Conservation (phyloP, 805 yeast genomes). For the Lipomyces japonicus region DNA sequence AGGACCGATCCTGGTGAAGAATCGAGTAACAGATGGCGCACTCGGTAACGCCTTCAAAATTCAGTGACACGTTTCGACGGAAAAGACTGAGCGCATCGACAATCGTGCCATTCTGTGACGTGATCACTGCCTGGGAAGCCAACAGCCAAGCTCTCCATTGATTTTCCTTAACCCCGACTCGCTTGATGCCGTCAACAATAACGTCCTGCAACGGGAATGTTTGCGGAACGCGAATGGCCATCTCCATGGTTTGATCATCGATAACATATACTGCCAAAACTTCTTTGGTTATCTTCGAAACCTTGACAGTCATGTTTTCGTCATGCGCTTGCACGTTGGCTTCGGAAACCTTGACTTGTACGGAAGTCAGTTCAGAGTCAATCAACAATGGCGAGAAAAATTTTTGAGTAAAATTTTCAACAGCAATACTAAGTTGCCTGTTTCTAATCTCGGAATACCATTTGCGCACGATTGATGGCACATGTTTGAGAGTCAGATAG, state of each 20-base stretch:
- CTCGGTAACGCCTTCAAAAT: slow-evolving; percentile 91
- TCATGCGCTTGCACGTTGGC: slow-evolving; percentile 33
- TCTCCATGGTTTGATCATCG: slow-evolving; percentile 83
- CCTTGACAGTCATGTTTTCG: slow-evolving; percentile 51
- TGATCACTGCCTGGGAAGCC: slow-evolving; percentile 79
- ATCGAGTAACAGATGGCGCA: slow-evolving; percentile 94
- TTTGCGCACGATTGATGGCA: slow-evolving; percentile 55
- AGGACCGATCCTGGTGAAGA: slow-evolving; percentile 80
- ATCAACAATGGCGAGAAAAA: slow-evolving; percentile 64
- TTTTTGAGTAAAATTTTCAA: slow-evolving; percentile 60
- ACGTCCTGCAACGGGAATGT: slow-evolving; percentile 77
- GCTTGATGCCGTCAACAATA: slow-evolving; percentile 66
- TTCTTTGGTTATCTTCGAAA: slow-evolving; percentile 60
- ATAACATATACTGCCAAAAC: slow-evolving; percentile 68
- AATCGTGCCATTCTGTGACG: slow-evolving; percentile 51
- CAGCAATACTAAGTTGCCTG: slow-evolving; percentile 53
- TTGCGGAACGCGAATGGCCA: slow-evolving; percentile 67
- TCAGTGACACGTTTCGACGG: slow-evolving; percentile 70
- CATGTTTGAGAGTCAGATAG: slow-evolving; percentile 47
- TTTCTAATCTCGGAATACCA: slow-evolving; percentile 75
- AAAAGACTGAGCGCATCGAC: slow-evolving; percentile 64
- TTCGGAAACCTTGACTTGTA: slow-evolving; percentile 42
- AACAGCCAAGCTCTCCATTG: slow-evolving; percentile 95
- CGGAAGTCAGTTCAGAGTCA: slow-evolving; percentile 51
- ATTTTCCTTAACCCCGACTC: slow-evolving; percentile 84